Percentiles rank a stretch among this genome's conserved stretches.
Conservation (phyloP, 1,284 basidiomycete species). For the Ustilago esculenta region DNA sequence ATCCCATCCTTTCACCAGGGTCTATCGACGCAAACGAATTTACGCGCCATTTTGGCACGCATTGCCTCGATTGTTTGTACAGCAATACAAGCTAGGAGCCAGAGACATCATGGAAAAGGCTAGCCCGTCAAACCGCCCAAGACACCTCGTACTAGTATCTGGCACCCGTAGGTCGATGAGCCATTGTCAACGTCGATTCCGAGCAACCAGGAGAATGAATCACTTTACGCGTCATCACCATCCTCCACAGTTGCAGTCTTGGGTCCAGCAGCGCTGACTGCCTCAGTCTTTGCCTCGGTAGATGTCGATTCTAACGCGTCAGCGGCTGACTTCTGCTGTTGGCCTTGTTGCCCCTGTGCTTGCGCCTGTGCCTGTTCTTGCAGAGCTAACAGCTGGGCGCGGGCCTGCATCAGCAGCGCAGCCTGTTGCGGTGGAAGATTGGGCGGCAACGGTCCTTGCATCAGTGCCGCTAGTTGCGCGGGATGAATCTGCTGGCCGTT, state of each 20-base stretch:
- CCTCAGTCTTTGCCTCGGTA: neutral
- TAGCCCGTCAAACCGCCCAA: no score
- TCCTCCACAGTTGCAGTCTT: constrained; percentile 36
- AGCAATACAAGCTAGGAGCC: no score
- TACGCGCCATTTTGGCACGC: no score
- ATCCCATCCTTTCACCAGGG: no score
- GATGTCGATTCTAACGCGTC: neutral
- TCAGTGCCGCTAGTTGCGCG: constrained; percentile 33
- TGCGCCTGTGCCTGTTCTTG: constrained; percentile 33
- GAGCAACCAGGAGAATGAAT: no score
- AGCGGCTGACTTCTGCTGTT: constrained; percentile 1
- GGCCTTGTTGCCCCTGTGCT: constrained; percentile 9
- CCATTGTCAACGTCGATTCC: no score
- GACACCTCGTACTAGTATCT: no score
- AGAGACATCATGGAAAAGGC: no score
- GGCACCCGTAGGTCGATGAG: no score
- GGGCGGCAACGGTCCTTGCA: constrained; percentile 44
- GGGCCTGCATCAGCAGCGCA: constrained; percentile 43
- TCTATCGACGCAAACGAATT: no score
- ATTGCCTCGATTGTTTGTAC: no score
- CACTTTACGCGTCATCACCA: constrained; percentile 20
- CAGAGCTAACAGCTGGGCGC: constrained; percentile 32
- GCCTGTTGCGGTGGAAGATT: constrained; percentile 44
- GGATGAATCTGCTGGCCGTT: constrained; percentile 41
- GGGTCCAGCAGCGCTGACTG: neutral